Evolutionary conservation across 371 early-diverging fungal species (phyloP).

Genomic region (Mucor irregularis): DNA sequence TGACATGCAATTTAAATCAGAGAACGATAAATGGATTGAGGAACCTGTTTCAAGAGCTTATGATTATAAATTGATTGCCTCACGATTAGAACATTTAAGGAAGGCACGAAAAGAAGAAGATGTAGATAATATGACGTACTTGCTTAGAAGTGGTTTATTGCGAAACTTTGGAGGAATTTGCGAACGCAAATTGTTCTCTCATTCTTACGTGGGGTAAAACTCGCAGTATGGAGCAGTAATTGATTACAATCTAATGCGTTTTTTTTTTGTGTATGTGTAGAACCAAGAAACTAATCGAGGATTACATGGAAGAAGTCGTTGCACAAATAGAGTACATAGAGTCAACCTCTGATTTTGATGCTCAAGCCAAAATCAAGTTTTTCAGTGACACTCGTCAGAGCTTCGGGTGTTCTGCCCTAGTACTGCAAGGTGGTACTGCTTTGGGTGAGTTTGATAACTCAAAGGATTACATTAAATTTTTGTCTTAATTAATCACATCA

Average conservation of each 20-base stretch:
- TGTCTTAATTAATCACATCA: neutral
- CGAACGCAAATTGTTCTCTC: conserved; percentile 60
- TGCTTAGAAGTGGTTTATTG: conserved; percentile 62
- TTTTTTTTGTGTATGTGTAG: conserved; percentile 21
- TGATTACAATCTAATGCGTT: neutral
- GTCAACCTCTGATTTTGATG: conserved; percentile 43
- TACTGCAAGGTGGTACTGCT: conserved; percentile 73
- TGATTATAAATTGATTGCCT: conserved; percentile 66
- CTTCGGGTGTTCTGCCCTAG: conserved; percentile 71
- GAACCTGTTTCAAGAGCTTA: conserved; percentile 59
- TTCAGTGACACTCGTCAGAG: conserved; percentile 67
- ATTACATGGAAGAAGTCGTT: conserved; percentile 69
- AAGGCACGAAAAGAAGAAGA: conserved; percentile 56
- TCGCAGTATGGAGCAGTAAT: neutral
- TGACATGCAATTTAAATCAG: conserved; percentile 9
- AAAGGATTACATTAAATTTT: too few relatives aligned
- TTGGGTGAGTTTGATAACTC: neutral
- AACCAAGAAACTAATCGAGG: conserved; percentile 71
- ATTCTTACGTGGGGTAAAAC: conserved; percentile 57
- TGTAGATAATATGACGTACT: conserved; percentile 59
- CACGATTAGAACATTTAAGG: conserved; percentile 54
- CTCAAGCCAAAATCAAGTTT: conserved; percentile 65
- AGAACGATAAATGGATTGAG: conserved; percentile 60
- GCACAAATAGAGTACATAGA: conserved; percentile 62
- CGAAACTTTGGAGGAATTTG: conserved; percentile 76